A percentile compares a stretch with the other conserved stretches of the same genome.
phyloP scores from a whole-genome alignment of 2,329 filamentous ascomycete genomes.

The Achaetomium macrosporum region DNA sequence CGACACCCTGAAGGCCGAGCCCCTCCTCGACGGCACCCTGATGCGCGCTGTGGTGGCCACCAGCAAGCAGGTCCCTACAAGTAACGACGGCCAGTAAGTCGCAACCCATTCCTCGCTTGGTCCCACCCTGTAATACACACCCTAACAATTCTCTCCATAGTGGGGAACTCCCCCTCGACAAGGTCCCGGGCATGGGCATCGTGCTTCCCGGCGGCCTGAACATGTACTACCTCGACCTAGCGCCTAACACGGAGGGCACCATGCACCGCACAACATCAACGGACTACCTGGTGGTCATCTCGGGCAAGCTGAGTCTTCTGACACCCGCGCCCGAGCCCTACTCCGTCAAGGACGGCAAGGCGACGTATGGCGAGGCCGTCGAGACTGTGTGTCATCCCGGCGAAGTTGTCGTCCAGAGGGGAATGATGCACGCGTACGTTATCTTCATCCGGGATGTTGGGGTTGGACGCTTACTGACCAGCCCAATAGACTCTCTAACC shows the following conservation, averaged over 20 bases:
- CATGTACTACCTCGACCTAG: constrained; percentile 8
- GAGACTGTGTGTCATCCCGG: constrained; percentile 2
- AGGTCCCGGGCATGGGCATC: constrained; percentile 5
- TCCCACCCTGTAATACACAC: not conserved
- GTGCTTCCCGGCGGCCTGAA: constrained; percentile 6
- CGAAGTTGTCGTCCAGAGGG: constrained; percentile 1
- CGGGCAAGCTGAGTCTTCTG: constrained; percentile 1
- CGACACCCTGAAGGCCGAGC: not conserved
- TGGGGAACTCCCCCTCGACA: constrained; percentile 2
- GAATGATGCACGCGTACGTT: constrained; percentile 6
- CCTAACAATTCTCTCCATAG: not conserved
- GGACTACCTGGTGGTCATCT: constrained; percentile 4
- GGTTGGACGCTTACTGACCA: not conserved
- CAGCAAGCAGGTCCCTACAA: constrained; percentile 3
- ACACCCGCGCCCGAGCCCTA: not conserved
- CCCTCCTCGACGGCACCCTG: constrained; percentile 3
- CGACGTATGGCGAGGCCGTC: not conserved
- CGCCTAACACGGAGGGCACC: constrained; percentile 5
- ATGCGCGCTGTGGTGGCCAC: constrained; percentile 5
- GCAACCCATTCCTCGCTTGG: not conserved
- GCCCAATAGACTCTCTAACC: not conserved
- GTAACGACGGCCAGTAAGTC: constrained; percentile 6
- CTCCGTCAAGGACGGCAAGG: not conserved
- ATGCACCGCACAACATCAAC: constrained; percentile 6
- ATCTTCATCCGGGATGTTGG: not conserved